Evolutionary conservation across 306 rosid species (phyloP).

Genomic region (Cucurbita moschata): DNA sequence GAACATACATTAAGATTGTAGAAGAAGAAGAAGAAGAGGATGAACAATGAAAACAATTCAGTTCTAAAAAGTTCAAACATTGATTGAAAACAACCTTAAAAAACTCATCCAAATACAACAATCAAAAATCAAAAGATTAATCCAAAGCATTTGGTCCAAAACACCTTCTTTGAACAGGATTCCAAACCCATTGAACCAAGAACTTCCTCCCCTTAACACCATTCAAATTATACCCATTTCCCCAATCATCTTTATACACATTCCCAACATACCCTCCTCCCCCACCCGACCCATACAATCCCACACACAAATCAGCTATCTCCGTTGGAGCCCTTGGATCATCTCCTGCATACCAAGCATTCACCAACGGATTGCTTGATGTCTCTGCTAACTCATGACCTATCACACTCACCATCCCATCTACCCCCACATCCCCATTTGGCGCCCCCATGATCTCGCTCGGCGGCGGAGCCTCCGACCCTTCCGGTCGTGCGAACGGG

Average conservation of each 20-base stretch:
- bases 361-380: constrained; percentile 37
- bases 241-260: constrained; percentile 26
- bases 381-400: constrained; percentile 45
- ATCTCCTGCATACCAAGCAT: constrained; percentile 49
- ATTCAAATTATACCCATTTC: constrained; percentile 29
- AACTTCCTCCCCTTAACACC: constrained; percentile 37
- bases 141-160: constrained; percentile 44
- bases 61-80: too few species aligned
- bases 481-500: constrained; percentile 34
- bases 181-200: constrained; percentile 41
- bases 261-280: constrained; percentile 41
- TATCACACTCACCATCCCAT: constrained; percentile 43
- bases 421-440: constrained; percentile 32
- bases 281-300: constrained; percentile 40
- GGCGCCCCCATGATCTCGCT: constrained; percentile 24
- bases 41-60: too few species aligned
- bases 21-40: too few species aligned
- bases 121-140: not conserved
- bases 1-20: too few species aligned
- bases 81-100: too few species aligned
- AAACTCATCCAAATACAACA: not conserved
- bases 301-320: constrained; percentile 41
- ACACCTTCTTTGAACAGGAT: constrained; percentile 31
- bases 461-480: constrained; percentile 15
- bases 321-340: constrained; percentile 44